Base-by-base conservation (phyloP, 371 early-diverging fungal species). In the Mucor indicus region DNA sequence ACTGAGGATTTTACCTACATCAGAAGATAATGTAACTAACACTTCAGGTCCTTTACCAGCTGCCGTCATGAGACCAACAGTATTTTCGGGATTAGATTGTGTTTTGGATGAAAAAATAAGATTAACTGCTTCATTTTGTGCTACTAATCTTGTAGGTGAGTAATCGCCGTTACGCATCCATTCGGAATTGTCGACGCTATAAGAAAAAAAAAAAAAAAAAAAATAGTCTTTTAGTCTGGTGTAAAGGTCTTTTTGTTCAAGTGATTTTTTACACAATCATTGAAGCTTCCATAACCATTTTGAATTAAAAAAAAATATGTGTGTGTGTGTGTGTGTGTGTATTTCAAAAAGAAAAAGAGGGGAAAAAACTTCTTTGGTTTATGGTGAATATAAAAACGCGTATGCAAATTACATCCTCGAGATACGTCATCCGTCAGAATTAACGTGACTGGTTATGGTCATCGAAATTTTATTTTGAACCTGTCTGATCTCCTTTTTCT, bases 151-250 rank as follows among this genome's bases (percentile, higher is more conserved):
- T 30, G 87, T 91, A 21, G 99, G 99, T 47, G 90, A 89, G 72
- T 93, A 99, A 67, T 99, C 99, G 56, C 97, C 98, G 61, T 98
- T 98, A 62, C 98, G 82, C 90, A 96, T 91, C 94, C 94, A 98
- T 69, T 98, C 97, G 25, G 96, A 98, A 79, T 98, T 99, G 70
- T 98, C 98, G 48, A 96, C 72, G n/a, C 94, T 93, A 50, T 39
- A 27, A 27, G 11, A 27, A n/a, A 33, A 9, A 33, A 33, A 33
- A 15, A 9, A 36, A 12, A 19, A 20, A 16, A 38, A 17, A 12
- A 30, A 11, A 9, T 12, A 10, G n/a, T 12, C 8, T 41, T 40
- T 21, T 25, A 39, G 1, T 24, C 10, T 3, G 12, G 19, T 23
- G 16, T 13, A 24, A 12, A 17, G 24, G 19, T 42, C 6, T 11